A percentile compares a stretch with the other conserved stretches of the same genome.
phyloP scores from a whole-genome alignment of 225 moss, liverwort and hornwort species.

The Sphagnum contortum region DNA sequence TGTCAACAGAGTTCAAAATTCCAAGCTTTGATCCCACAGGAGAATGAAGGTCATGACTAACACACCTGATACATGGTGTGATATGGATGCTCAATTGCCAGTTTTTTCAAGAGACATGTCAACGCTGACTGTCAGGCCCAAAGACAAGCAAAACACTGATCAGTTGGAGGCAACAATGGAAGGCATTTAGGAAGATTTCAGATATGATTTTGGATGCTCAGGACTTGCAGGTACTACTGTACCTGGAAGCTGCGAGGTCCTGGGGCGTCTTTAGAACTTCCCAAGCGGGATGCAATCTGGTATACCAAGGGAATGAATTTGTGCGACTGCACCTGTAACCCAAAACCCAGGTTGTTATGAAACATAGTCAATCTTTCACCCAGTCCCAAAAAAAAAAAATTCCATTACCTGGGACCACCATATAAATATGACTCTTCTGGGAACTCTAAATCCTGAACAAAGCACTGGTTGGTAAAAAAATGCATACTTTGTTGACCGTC shows the following conservation, averaged over 20 bases:
- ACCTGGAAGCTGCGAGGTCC: conserved; percentile 64
- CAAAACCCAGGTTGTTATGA: neutral
- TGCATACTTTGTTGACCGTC: conserved; percentile 61
- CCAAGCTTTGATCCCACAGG: too few species aligned
- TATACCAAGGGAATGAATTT: conserved; percentile 97
- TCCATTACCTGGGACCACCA: too few species aligned
- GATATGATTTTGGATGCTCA: too few species aligned
- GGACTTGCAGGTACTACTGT: neutral
- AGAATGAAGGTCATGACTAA: neutral
- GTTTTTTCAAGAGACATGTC: conserved; percentile 66
- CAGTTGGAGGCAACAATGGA: too few species aligned
- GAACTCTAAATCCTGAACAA: too few species aligned
- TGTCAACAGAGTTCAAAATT: too few species aligned
- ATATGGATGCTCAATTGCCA: conserved; percentile 94
- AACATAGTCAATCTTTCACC: too few species aligned
- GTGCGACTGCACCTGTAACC: conserved; percentile 69
- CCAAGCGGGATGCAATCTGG: conserved; percentile 95
- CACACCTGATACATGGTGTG: conserved; percentile 93
- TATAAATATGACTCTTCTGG: too few species aligned
- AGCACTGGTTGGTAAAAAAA: neutral
- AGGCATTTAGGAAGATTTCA: too few species aligned
- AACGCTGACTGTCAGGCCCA: conserved; percentile 53
- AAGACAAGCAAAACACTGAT: too few species aligned
- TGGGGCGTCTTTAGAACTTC: conserved; percentile 60
- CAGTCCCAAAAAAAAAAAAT: too few species aligned